Conservation (phyloP, 495 filamentous ascomycete genomes). For the Trichoderma parareesei region DNA sequence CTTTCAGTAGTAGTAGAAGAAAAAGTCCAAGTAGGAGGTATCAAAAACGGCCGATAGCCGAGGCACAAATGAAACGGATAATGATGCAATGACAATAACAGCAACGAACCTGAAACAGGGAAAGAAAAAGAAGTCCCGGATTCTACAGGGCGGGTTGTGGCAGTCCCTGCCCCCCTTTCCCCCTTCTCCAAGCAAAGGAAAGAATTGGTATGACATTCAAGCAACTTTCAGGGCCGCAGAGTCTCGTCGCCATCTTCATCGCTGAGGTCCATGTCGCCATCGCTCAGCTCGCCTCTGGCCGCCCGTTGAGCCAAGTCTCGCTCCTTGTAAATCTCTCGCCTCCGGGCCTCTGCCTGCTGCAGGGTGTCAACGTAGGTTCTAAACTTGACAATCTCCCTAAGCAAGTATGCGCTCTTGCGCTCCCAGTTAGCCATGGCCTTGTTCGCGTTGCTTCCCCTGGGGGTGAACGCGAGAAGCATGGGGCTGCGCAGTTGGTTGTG, state of each 20-base stretch:
- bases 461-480: constrained; percentile 86
- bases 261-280: constrained; percentile 8
- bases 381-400: constrained; percentile 96
- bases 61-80: neutral
- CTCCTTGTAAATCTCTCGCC: constrained; percentile 41
- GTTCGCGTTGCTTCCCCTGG: constrained; percentile 67
- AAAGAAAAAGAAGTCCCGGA: neutral
- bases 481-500: constrained; percentile 81
- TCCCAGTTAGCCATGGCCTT: constrained; percentile 96
- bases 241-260: constrained; percentile 13
- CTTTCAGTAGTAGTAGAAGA: neutral
- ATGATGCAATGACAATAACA: neutral
- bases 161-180: too few relatives aligned
- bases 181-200: neutral
- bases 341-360: constrained; percentile 32
- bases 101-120: neutral
- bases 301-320: constrained; percentile 33
- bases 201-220: neutral
- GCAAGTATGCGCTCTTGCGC: constrained; percentile 79
- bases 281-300: constrained; percentile 23
- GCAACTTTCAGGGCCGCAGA: constrained; percentile 1
- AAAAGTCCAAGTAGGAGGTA: constrained; percentile 1
- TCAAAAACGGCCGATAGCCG: neutral
- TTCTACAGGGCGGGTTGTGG: neutral
- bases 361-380: constrained; percentile 86